Evolutionary conservation across 2,329 filamentous ascomycete genomes (phyloP), one percentile per base, ranked within the genome.

Genomic region (Calonectria pseudoreteaudii): DNA sequence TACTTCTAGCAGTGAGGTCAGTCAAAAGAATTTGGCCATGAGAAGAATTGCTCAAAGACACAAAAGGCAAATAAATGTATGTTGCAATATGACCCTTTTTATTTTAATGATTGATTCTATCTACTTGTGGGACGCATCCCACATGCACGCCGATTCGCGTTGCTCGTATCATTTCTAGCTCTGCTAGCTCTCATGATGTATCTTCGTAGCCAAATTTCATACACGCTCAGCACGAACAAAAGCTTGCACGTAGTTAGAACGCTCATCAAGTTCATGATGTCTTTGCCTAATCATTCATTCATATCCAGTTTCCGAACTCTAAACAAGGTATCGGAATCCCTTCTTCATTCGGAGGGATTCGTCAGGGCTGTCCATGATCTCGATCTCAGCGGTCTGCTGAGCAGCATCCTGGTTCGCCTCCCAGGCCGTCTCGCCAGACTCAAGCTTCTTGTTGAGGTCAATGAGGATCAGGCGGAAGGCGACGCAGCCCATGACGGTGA

Each of bases 401-500:
- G 86, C 83, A 13, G 89, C 84, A 41, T 84, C 84, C 2, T 78
- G 81, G 26, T 77, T 81, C 7, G 81, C 81, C 72, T 85, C 84
- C 82, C 83, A 85, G 2, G 82, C 83, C 2, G 77, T 76, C 81
- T 89, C 86, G 65, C 83, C 84, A n/a, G 78, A 81, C 72, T 86
- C 87, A 13, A 90, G 81, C 83, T 88, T 84, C 79, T 83, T 85
- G 83, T 90, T 90, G 74, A 89, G 80, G 69, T 83, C 80, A 8
- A 81, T 70, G 6, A 91, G 84, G 70, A 90, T 86, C 76, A 84
- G 71, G 26, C 86, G 85, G 84, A 91, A 88, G 38, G 83, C 71
- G 66, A 83, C 86, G 81, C 88, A 91, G 7, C 90, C 90, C 0
- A 86, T 44, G 38, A 91, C 88, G 0, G 91, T 90, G 50, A 91